Conservation (phyloP, 2,329 filamentous ascomycete genomes). For the Cryphonectria japonica region DNA sequence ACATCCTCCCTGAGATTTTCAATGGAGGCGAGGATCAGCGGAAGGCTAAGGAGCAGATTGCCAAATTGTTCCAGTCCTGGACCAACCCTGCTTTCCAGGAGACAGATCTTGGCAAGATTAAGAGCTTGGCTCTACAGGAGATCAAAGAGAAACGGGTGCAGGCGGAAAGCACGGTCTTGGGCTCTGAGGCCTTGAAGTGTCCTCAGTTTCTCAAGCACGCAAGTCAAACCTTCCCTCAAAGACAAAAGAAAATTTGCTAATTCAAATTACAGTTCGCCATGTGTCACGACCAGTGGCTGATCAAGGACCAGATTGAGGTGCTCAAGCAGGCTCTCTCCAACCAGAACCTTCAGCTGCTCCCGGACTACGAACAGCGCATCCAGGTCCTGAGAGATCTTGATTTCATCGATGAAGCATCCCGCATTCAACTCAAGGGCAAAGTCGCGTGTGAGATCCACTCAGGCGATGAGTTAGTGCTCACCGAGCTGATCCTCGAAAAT, state of each 20-base stretch:
- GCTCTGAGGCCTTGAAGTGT: constrained; percentile 70
- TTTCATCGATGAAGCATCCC: constrained; percentile 85
- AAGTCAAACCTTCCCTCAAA: constrained; percentile 45
- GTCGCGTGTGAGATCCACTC: constrained; percentile 98
- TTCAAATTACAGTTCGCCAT: constrained; percentile 78
- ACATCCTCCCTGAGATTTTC: constrained; percentile 64
- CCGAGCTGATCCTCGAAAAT: constrained; percentile 95
- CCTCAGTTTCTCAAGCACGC: constrained; percentile 85
- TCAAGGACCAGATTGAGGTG: constrained; percentile 89
- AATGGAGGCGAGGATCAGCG: constrained; percentile 52
- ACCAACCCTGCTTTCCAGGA: constrained; percentile 78
- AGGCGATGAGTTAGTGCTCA: constrained; percentile 92
- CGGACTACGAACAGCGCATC: constrained; percentile 95
- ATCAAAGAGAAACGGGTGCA: constrained; percentile 72
- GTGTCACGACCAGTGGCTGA: constrained; percentile 95
- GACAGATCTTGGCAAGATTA: constrained; percentile 78
- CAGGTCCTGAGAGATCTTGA: constrained; percentile 87
- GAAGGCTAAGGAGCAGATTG: constrained; percentile 69
- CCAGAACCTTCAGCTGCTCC: constrained; percentile 92
- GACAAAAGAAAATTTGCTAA: constrained; percentile 14
- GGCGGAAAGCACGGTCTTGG: constrained; percentile 65
- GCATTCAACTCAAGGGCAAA: constrained; percentile 96
- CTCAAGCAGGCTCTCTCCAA: constrained; percentile 90
- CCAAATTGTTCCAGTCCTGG: constrained; percentile 75
- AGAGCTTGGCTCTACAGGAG: constrained; percentile 80